Conservation (phyloP, 768 basidiomycete genomes). For the Mycena alexandri region DNA sequence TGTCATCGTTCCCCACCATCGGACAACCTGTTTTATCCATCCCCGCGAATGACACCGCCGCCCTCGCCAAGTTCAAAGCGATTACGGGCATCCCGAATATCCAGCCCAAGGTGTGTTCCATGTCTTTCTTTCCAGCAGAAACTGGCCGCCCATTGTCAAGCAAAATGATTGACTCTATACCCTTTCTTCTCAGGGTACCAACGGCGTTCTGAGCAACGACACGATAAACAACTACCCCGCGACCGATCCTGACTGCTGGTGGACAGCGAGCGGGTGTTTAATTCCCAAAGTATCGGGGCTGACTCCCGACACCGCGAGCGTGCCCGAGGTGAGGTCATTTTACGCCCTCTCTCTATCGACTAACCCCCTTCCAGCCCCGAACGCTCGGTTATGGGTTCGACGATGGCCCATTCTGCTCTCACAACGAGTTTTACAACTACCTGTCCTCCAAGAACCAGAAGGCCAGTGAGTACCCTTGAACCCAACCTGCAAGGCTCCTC, state of each 20-base stretch:
- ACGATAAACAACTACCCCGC: conserved; percentile 2
- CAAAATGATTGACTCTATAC: too few relatives aligned
- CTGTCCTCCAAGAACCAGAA: conserved; percentile 66
- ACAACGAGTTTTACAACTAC: conserved; percentile 73
- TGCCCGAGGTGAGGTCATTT: conserved; percentile 60
- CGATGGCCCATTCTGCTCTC: conserved; percentile 75
- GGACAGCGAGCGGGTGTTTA: conserved; percentile 58
- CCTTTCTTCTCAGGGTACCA: conserved; percentile 10
- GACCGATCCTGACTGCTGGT: conserved; percentile 48
- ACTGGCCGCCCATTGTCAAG: not conserved
- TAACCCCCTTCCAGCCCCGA: conserved; percentile 53
- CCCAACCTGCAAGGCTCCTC: not conserved
- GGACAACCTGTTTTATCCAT: conserved; percentile 6
- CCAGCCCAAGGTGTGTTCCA: conserved; percentile 61
- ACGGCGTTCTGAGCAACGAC: not conserved
- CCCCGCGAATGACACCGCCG: conserved; percentile 51
- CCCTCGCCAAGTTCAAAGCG: conserved; percentile 56
- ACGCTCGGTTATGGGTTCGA: conserved; percentile 74
- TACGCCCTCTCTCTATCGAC: not conserved
- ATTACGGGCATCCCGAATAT: conserved; percentile 65
- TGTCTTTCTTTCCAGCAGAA: too few relatives aligned
- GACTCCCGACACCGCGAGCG: conserved; percentile 55
- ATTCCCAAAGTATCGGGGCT: conserved; percentile 62
- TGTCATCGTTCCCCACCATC: conserved; percentile 6
- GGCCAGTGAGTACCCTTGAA: conserved; percentile 62